A percentile compares a stretch with the other conserved stretches of the same genome.
phyloP scores from a whole-genome alignment of 2,329 filamentous ascomycete species.

The Helotiales sp. region DNA sequence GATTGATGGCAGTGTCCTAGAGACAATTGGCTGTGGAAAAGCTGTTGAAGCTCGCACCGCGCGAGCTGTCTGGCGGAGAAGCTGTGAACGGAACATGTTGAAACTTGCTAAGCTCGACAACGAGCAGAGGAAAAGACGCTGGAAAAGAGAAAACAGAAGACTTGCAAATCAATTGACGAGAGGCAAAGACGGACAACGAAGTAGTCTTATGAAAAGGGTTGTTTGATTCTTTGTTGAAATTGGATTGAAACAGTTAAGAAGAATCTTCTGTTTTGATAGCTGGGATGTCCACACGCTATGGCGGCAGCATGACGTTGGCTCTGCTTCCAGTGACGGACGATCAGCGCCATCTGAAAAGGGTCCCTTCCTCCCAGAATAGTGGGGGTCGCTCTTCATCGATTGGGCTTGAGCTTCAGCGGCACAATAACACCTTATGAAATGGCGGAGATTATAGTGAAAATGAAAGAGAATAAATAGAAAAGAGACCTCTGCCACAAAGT shows the following conservation, averaged over 20 bases:
- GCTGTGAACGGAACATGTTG: conserved; percentile 41
- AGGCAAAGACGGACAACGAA: background rate
- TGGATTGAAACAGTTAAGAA: background rate
- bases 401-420: background rate
- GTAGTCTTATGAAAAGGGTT: background rate
- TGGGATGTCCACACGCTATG: background rate
- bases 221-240: background rate
- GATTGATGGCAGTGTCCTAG: conserved; percentile 27
- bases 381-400: background rate
- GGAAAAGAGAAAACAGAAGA: conserved; percentile 2
- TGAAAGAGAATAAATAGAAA: background rate
- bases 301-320: conserved; percentile 17
- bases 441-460: no score
- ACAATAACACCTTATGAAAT: no score
- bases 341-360: conserved; percentile 6
- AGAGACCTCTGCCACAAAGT: no score
- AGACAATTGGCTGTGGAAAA: conserved; percentile 19
- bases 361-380: background rate
- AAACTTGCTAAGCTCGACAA: background rate
- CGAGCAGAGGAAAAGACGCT: conserved; percentile 6
- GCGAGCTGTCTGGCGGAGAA: conserved; percentile 38
- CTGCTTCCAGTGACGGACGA: no score
- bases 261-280: conserved; percentile 12
- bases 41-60: conserved; percentile 36
- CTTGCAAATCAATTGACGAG: conserved; percentile 1